Evolutionary conservation across 2,329 filamentous ascomycete genomes (phyloP).

Genomic region (Septoria linicola): DNA sequence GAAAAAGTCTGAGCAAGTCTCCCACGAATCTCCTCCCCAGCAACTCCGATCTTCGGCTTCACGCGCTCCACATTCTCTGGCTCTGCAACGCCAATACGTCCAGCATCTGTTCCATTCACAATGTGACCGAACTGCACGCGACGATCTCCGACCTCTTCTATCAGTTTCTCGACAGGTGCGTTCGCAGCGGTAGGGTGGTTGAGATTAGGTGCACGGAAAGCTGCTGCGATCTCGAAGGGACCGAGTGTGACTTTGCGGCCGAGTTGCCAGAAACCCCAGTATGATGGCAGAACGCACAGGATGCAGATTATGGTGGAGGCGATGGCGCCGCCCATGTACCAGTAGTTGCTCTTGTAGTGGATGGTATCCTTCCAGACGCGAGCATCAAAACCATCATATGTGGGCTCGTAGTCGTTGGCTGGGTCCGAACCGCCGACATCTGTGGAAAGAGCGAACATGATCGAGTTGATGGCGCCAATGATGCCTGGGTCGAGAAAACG

Average conservation of each 20-base stretch:
- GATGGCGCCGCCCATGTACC: constrained; percentile 35
- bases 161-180: constrained; percentile 11
- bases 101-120: constrained; percentile 13
- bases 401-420: background rate
- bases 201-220: constrained; percentile 34
- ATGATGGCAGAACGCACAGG: constrained; percentile 35
- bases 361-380: constrained; percentile 9
- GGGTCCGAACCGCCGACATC: background rate
- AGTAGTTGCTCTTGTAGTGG: constrained; percentile 32
- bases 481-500: background rate
- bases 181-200: constrained; percentile 9
- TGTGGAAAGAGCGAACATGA: constrained; percentile 21
- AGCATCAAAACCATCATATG: background rate
- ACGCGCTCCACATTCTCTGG: constrained; percentile 18
- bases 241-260: constrained; percentile 34
- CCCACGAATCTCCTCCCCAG: constrained; percentile 7
- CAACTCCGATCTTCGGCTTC: constrained; percentile 13
- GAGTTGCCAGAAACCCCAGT: constrained; percentile 38
- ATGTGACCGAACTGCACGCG: constrained; percentile 19
- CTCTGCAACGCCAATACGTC: constrained; percentile 20
- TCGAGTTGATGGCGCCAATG: constrained; percentile 18
- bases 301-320: constrained; percentile 35
- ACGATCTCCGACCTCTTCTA: constrained; percentile 10
- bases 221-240: constrained; percentile 38
- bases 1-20: constrained; percentile 1